Evolutionary conservation across 208 protist species (phyloP).

Genomic region (Borovskyia barvae): DNA sequence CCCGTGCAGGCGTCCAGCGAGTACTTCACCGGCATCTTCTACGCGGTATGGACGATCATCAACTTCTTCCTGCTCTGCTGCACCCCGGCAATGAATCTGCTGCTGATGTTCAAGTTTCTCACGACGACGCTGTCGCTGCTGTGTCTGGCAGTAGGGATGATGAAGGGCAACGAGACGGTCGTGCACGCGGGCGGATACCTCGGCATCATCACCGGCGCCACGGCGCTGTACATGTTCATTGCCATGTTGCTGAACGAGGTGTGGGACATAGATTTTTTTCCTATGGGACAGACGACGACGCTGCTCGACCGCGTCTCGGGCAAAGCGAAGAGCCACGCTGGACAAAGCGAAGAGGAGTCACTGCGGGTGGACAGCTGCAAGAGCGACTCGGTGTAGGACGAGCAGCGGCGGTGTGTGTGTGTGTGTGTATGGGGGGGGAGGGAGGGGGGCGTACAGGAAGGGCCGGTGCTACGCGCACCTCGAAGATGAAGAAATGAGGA

Average conservation of each 20-base stretch:
- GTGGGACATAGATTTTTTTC: constrained; percentile 30
- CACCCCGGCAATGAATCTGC: constrained; percentile 9
- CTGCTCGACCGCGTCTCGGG: constrained; percentile 9
- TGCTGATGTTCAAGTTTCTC: constrained; percentile 3
- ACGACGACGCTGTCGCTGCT: constrained; percentile 10
- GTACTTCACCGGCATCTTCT: constrained; percentile 9
- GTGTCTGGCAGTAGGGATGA: constrained; percentile 1
- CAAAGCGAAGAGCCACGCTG: constrained; percentile 1
- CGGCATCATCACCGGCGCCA: constrained; percentile 34
- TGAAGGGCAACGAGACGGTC: constrained; percentile 10
- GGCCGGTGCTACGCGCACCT: too few relatives aligned
- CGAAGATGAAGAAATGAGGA: too few relatives aligned
- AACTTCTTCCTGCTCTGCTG: constrained; percentile 10
- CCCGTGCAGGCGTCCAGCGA: background rate
- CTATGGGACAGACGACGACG: constrained; percentile 15
- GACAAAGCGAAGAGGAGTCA: background rate
- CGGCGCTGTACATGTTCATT: constrained; percentile 40
- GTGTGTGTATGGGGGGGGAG: background rate
- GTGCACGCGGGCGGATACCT: constrained; percentile 26
- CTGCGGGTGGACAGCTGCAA: background rate
- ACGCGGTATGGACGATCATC: constrained; percentile 10
- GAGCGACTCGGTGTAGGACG: background rate
- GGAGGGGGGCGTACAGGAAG: background rate
- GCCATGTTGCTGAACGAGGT: constrained; percentile 38
- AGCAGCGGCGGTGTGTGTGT: constrained; percentile 1